Conservation (phyloP, 2,329 filamentous ascomycete species). For the Basipetospora chlamydospora region DNA sequence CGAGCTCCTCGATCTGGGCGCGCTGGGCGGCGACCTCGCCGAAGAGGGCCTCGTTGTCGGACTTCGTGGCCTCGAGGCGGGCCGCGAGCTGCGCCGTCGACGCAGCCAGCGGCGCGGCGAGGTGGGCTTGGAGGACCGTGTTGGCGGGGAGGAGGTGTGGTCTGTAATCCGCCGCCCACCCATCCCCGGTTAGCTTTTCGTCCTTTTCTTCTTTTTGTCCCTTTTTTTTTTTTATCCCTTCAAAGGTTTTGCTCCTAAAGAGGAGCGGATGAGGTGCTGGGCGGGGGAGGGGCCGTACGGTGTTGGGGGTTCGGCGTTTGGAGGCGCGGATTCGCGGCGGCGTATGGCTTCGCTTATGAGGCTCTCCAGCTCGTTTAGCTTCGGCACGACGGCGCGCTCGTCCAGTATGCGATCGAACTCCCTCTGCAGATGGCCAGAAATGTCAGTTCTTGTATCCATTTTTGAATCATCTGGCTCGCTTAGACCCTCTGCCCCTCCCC, state of each 20-base stretch:
- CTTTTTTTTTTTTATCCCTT: constrained; percentile 2
- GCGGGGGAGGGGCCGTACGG: constrained; percentile 24
- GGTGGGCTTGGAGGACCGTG: constrained; percentile 38
- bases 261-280: not conserved
- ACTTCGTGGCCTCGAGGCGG: constrained; percentile 39
- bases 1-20: constrained; percentile 35
- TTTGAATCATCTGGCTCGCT: no score
- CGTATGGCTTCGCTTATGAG: constrained; percentile 35
- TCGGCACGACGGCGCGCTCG: constrained; percentile 35
- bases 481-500: no score
- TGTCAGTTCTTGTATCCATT: no score
- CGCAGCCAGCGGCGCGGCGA: constrained; percentile 34
- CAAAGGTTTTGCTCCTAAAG: no score
- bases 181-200: no score
- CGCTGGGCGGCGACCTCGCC: constrained; percentile 38
- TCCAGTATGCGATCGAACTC: constrained; percentile 43
- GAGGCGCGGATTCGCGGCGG: constrained; percentile 18
- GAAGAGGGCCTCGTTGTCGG: constrained; percentile 39
- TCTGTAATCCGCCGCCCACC: no score
- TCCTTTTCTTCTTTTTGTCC: constrained; percentile 6
- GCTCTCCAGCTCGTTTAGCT: constrained; percentile 44
- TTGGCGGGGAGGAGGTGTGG: constrained; percentile 42
- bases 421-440: constrained; percentile 23
- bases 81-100: constrained; percentile 44
- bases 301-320: constrained; percentile 19